phyloP scores from a whole-genome alignment of 257 asterid genomes.

The Solanum chiquidenum region DNA sequence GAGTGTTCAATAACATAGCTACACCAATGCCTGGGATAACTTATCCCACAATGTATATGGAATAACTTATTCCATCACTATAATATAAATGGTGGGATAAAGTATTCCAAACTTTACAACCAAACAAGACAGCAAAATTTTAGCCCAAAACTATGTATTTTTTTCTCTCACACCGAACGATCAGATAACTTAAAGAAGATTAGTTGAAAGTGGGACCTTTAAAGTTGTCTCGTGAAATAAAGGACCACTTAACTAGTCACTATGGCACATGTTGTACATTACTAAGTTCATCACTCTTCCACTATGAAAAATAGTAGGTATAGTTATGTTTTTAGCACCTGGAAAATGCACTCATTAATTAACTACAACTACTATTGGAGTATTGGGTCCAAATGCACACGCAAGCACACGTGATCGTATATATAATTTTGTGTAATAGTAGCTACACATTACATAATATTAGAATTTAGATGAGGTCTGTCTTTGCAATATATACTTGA shows the following conservation, averaged over 20 bases:
- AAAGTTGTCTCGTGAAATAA: not conserved
- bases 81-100: too few species aligned
- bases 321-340: slow-evolving; percentile 9
- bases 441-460: not conserved
- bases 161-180: not conserved
- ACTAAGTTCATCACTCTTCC: not conserved
- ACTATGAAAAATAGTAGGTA: not conserved
- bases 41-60: too few species aligned
- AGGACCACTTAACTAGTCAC: not conserved
- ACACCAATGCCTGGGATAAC: too few species aligned
- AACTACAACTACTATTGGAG: not conserved
- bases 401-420: not conserved
- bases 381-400: not conserved
- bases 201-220: slow-evolving; percentile 5
- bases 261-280: not conserved
- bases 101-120: too few species aligned
- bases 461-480: not conserved
- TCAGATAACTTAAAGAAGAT: not conserved
- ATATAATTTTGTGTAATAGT: not conserved
- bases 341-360: not conserved
- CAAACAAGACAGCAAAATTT: not conserved
- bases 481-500: not conserved
- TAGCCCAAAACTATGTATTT: not conserved
- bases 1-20: too few species aligned
- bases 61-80: too few species aligned